phyloP scores from a whole-genome alignment of 352 stramenopile species.

The Phytophthora podocarpi region DNA sequence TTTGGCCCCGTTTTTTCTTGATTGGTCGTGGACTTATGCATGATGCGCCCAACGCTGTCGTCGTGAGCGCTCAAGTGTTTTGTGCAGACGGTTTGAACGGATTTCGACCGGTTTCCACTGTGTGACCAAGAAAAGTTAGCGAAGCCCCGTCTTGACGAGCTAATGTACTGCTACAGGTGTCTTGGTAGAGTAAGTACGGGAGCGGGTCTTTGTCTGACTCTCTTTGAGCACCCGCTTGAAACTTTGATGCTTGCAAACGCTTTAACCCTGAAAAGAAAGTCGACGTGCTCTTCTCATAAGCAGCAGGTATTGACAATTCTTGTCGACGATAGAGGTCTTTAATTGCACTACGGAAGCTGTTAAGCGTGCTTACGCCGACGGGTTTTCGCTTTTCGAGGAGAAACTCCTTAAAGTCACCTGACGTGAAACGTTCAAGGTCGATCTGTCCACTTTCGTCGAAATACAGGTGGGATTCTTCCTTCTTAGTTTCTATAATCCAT shows the following conservation, averaged over 20 bases:
- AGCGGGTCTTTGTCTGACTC: no score
- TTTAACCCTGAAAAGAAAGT: slow-evolving; percentile 12
- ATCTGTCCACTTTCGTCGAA: not conserved
- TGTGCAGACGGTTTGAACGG: no score
- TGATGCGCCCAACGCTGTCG: no score
- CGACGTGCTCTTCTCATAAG: slow-evolving; percentile 2
- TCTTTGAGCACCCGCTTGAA: no score
- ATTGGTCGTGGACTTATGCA: no score
- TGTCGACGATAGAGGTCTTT: slow-evolving; percentile 11
- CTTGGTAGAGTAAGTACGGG: no score
- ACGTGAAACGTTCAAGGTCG: not conserved
- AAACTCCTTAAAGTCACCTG: not conserved
- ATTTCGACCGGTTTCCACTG: no score
- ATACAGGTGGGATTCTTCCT: not conserved
- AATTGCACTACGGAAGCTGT: slow-evolving; percentile 3
- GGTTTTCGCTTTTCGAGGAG: slow-evolving; percentile 4
- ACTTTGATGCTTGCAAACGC: not conserved
- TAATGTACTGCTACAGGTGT: no score
- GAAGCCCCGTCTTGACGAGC: no score
- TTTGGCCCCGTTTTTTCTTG: no score
- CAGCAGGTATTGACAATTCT: not conserved
- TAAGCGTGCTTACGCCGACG: not conserved
- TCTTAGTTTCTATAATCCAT: slow-evolving; percentile 4
- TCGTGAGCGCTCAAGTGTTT: no score
- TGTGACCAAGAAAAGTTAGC: no score